phyloP scores from a whole-genome alignment of 306 rosid species.

The Citrullus amarus region DNA sequence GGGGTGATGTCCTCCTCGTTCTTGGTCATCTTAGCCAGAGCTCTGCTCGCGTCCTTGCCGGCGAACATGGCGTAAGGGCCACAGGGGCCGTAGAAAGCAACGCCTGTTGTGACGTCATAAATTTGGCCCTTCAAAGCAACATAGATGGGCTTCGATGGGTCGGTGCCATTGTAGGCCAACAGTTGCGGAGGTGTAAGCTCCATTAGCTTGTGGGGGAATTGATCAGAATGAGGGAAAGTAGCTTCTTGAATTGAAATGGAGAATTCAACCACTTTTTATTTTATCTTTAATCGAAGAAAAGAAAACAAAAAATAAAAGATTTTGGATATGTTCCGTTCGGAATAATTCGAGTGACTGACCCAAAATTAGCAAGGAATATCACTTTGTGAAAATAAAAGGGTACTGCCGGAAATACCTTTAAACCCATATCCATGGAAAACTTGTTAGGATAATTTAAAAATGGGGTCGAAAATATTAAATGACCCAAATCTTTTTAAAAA shows the following conservation, averaged over 20 bases:
- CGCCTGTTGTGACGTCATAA: slow-evolving; percentile 74
- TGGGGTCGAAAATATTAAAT: too few relatives aligned
- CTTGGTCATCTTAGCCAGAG: slow-evolving; percentile 94
- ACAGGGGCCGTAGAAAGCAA: slow-evolving; percentile 84
- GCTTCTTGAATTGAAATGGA: not conserved
- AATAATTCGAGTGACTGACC: too few relatives aligned
- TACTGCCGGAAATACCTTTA: too few relatives aligned
- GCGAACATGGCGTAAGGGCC: slow-evolving; percentile 92
- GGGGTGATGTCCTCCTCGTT: slow-evolving; percentile 57
- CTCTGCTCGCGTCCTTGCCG: slow-evolving; percentile 92
- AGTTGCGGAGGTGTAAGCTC: slow-evolving; percentile 52
- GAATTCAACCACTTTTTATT: not conserved
- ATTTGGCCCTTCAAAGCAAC: slow-evolving; percentile 70
- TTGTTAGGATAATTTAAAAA: too few relatives aligned
- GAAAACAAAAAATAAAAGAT: not conserved
- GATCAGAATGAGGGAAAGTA: not conserved
- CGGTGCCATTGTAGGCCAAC: slow-evolving; percentile 52
- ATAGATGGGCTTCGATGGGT: slow-evolving; percentile 75
- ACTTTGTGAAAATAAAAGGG: too few relatives aligned
- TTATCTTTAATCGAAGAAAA: not conserved
- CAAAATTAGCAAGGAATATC: too few relatives aligned
- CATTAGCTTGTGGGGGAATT: slow-evolving; percentile 25
- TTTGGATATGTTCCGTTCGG: not conserved
- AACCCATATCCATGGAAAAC: too few relatives aligned
- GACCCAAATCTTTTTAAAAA: too few relatives aligned